Conservation (phyloP, 768 basidiomycete genomes). For the Mycena haematopus region DNA sequence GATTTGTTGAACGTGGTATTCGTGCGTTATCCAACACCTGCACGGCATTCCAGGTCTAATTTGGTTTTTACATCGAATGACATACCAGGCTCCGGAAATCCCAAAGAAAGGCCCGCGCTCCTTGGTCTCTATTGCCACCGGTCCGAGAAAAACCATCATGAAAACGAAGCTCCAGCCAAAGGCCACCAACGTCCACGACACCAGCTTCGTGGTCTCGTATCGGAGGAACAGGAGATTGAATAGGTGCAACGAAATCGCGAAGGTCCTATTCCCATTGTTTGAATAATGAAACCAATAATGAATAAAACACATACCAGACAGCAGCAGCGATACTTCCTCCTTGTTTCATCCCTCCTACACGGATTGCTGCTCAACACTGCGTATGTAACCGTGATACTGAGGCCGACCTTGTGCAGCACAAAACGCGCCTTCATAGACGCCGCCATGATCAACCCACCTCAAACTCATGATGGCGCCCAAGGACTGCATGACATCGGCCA, state of each 20-base stretch:
- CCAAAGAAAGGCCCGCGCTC: conserved; percentile 43
- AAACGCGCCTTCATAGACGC: background rate
- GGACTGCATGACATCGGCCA: conserved; percentile 12
- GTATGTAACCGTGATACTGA: background rate
- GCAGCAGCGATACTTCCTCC: conserved; percentile 46
- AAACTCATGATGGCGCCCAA: conserved; percentile 17
- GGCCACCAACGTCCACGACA: conserved; percentile 30
- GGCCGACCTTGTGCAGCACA: conserved; percentile 1
- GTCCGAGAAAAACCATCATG: conserved; percentile 40
- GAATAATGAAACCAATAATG: background rate
- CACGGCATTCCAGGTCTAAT: background rate
- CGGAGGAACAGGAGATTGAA: conserved; percentile 41
- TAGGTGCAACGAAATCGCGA: background rate
- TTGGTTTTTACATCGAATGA: background rate
- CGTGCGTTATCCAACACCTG: conserved; percentile 47
- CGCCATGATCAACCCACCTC: conserved; percentile 12
- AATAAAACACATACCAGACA: conserved; percentile 35
- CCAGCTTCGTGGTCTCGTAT: conserved; percentile 13
- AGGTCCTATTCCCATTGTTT: background rate
- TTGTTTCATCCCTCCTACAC: conserved; percentile 42
- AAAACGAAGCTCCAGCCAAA: conserved; percentile 39
- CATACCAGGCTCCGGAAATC: conserved; percentile 40
- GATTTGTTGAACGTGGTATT: conserved; percentile 40
- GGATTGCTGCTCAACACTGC: background rate
- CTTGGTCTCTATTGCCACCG: conserved; percentile 36